Evolutionary conservation across 2,329 filamentous ascomycete species (phyloP).

Genomic region (Microsporum canis): DNA sequence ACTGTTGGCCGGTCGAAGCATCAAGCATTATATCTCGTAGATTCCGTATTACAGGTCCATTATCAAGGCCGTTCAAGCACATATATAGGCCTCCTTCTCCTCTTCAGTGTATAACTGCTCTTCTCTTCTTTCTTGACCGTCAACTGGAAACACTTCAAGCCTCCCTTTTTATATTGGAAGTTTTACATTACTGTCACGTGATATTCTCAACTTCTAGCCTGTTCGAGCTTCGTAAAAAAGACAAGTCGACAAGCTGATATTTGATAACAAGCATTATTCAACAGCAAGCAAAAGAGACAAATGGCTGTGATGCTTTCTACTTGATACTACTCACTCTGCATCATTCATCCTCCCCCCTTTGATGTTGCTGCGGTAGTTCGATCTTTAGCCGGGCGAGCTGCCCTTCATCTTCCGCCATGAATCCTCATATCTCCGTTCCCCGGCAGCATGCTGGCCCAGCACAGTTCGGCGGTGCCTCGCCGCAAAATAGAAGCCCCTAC

Average conservation of each 20-base stretch:
- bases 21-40: background rate
- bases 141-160: background rate
- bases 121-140: background rate
- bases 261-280: background rate
- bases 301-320: background rate
- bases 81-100: background rate
- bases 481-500: conserved; percentile 40
- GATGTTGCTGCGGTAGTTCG: background rate
- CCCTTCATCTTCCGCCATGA: conserved; percentile 28
- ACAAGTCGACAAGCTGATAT: background rate
- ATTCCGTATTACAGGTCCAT: background rate
- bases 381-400: conserved; percentile 10
- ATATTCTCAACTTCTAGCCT: background rate
- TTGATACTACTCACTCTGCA: background rate
- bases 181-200: background rate
- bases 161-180: background rate
- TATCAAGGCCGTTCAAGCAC: no score
- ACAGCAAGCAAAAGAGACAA: background rate
- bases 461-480: conserved; percentile 42
- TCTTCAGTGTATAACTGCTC: background rate
- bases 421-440: conserved; percentile 49
- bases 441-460: conserved; percentile 45
- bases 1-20: no score
- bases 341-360: background rate
- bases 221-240: background rate